Conservation (phyloP, 306 rosid genomes). For the Quercus parvula region DNA sequence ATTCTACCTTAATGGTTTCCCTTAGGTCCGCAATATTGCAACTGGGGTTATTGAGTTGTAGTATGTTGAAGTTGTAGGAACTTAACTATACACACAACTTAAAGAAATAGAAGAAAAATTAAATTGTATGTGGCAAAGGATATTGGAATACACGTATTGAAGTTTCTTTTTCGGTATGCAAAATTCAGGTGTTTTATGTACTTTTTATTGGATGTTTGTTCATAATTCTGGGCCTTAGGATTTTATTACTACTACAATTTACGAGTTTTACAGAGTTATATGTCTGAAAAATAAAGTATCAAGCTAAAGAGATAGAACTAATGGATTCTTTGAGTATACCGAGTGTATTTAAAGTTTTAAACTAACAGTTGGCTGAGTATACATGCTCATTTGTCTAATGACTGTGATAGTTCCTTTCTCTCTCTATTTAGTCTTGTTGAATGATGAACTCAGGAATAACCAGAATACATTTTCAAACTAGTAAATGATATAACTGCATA, state of each 20-base stretch:
- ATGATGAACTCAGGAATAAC: background rate
- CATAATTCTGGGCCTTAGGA: background rate
- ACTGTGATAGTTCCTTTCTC: background rate
- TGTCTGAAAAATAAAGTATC: background rate
- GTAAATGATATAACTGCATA: background rate
- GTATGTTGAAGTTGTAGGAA: background rate
- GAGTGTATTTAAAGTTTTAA: background rate
- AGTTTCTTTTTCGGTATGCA: background rate
- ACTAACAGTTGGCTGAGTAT: background rate
- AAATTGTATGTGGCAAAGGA: background rate
- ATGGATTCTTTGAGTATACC: background rate
- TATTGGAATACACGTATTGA: background rate
- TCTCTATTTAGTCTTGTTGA: background rate
- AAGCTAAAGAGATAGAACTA: background rate
- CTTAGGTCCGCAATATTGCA: no score
- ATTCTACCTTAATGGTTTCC: no score
- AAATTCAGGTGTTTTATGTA: background rate
- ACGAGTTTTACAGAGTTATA: background rate
- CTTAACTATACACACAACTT: background rate
- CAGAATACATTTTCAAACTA: background rate
- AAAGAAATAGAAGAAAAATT: background rate
- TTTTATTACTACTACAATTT: background rate
- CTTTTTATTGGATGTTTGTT: background rate
- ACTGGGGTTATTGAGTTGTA: no score
- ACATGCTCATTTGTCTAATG: background rate